Evolutionary conservation across 2,329 filamentous ascomycete genomes (phyloP).

Genomic region (Pseudogymnoascus sp.): DNA sequence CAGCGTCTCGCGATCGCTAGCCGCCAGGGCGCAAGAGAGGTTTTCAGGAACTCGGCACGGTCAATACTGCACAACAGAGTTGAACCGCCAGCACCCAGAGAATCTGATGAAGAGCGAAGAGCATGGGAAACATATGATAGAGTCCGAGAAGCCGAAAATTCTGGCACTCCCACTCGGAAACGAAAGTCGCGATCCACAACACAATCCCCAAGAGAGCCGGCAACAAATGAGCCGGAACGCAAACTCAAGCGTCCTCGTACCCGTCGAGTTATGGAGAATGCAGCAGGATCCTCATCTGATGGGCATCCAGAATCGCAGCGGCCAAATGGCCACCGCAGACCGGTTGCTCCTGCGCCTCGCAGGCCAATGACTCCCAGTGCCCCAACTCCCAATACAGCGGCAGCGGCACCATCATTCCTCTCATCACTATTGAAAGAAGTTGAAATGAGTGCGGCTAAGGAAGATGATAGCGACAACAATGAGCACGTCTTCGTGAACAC

Average conservation of each 20-base stretch:
- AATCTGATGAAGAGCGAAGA: conserved; percentile 69
- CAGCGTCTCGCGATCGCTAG: conserved; percentile 74
- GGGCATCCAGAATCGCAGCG: conserved; percentile 29
- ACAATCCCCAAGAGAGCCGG: conserved; percentile 59
- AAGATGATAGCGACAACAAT: conserved; percentile 40
- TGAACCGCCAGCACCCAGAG: conserved; percentile 45
- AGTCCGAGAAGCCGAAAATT: conserved; percentile 59
- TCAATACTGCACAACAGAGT: conserved; percentile 46
- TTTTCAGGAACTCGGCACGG: conserved; percentile 62
- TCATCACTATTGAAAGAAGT: conserved; percentile 84
- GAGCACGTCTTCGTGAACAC: conserved; percentile 18
- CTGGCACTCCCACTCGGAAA: conserved; percentile 52
- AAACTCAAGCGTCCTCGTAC: conserved; percentile 84
- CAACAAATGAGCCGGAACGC: conserved; percentile 61
- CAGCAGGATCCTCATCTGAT: conserved; percentile 35
- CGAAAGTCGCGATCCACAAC: conserved; percentile 64
- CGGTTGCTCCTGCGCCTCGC: conserved; percentile 14
- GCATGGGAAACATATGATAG: conserved; percentile 90
- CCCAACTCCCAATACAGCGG: conserved; percentile 16
- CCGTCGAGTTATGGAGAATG: conserved; percentile 50
- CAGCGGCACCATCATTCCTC: conserved; percentile 66
- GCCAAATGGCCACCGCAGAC: conserved; percentile 16
- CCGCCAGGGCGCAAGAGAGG: conserved; percentile 64
- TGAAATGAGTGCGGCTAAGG: conserved; percentile 52
- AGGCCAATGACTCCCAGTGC: conserved; percentile 13